Percentiles rank a stretch among this genome's conserved stretches.
phyloP scores from a whole-genome alignment of 2,329 filamentous ascomycete genomes.

The Tolypocladium amazonense region DNA sequence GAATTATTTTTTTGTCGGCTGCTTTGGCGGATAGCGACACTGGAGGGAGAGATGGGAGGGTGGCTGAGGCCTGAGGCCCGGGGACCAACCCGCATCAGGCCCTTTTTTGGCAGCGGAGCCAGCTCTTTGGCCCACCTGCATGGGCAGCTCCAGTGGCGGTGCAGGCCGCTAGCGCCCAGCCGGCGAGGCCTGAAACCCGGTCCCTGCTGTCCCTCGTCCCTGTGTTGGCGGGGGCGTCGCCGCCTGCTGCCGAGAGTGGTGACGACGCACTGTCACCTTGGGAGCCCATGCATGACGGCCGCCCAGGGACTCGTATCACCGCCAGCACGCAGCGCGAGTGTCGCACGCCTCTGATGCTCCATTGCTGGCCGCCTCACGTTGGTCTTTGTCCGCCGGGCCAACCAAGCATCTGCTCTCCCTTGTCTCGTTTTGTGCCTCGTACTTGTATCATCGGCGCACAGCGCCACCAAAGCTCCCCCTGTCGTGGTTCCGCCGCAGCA shows the following conservation, averaged over 20 bases:
- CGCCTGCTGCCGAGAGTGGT: background rate
- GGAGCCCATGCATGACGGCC: background rate
- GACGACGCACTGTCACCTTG: background rate
- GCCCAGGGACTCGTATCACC: background rate
- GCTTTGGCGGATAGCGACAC: background rate
- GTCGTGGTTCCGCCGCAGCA: background rate
- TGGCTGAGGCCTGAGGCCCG: background rate
- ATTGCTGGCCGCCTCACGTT: background rate
- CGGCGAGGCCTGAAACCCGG: background rate
- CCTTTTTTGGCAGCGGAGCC: background rate
- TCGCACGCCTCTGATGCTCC: background rate
- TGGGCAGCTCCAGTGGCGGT: background rate
- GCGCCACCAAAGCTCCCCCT: background rate
- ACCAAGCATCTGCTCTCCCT: background rate
- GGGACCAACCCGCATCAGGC: background rate
- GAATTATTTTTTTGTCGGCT: background rate
- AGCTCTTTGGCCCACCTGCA: background rate
- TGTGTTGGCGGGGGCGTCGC: too few relatives aligned
- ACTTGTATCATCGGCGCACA: background rate
- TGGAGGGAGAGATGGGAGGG: background rate
- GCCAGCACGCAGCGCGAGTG: too few relatives aligned
- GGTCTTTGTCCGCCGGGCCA: too few relatives aligned
- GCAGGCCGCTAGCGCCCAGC: background rate
- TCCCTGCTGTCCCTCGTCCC: too few relatives aligned
- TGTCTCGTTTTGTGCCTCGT: background rate